Evolutionary conservation across 352 stramenopile genomes (phyloP), one percentile per base, ranked within the genome.

Genomic region (Phytopythium vexans): DNA sequence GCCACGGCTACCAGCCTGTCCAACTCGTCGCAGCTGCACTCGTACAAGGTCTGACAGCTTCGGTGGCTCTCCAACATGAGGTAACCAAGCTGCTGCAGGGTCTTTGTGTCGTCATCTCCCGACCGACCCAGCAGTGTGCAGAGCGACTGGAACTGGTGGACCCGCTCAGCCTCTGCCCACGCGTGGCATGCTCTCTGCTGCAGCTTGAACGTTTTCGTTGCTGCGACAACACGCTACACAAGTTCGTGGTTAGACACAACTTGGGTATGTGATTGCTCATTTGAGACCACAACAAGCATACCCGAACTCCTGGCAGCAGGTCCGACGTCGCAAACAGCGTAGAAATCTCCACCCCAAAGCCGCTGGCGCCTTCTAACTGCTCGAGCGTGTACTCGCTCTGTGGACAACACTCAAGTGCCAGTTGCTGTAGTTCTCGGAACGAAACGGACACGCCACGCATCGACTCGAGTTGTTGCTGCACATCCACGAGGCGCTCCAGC

Each of bases 11-110:
- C 77, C n/a, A 96, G 62, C 34, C 51, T 48, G 38, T 96, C 85
- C 31, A 96, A 58, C 51, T 88, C 82, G 0, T 60, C 47, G 34
- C 81, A 92, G 21, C 77, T 92, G 62, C 82, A 94, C 37, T 94
- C 82, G 56, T 92, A 96, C 11, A 86, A 32, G 32, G 56, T 54
- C 27, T 73, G 68, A 52, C 81, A 94, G 47, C 79, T 89, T 6
- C 16, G 21, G 33, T 96, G 86, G 34, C 75, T 92, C 27, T 52
- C 69, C 38, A 62, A 52, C 86, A 96, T 94, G 12, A 96, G 56
- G 2, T 53, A 52, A 1, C 86, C 86, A 11, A 96, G 74, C 14
- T 65, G 35, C 4, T 60, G 46, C 31, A 53, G 54, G 15, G 47
- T 15, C 6, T 42, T 56, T 14, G 21, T 62, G 33, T 43, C 33